Evolutionary conservation across 2,329 filamentous ascomycete species (phyloP).

Genomic region (Beauveria brongniartii): DNA sequence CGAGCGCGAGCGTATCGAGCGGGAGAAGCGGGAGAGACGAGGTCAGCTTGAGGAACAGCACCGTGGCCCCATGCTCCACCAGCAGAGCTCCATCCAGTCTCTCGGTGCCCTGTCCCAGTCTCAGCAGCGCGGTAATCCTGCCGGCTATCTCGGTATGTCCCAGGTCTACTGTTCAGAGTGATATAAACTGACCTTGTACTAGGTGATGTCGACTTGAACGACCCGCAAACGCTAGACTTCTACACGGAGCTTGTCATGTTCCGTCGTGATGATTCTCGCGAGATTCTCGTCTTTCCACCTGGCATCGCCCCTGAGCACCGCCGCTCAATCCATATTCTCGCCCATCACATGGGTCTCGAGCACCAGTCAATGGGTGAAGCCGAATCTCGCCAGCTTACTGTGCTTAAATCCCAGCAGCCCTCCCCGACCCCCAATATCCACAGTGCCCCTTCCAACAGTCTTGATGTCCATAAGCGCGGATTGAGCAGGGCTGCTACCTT

Average conservation of each 20-base stretch:
- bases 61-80: constrained; percentile 67
- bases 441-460: constrained; percentile 52
- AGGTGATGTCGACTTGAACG: constrained; percentile 80
- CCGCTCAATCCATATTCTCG: constrained; percentile 84
- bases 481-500: constrained; percentile 94
- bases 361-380: constrained; percentile 86
- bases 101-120: constrained; percentile 58
- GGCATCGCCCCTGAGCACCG: constrained; percentile 76
- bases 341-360: constrained; percentile 88
- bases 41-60: constrained; percentile 97
- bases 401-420: constrained; percentile 60
- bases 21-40: constrained; percentile 91
- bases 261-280: constrained; percentile 68
- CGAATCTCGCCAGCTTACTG: constrained; percentile 82
- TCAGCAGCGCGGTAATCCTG: constrained; percentile 35
- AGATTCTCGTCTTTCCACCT: constrained; percentile 76
- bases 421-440: constrained; percentile 48
- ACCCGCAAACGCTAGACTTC: constrained; percentile 76
- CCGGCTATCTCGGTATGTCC: constrained; percentile 36
- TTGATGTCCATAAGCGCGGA: constrained; percentile 72
- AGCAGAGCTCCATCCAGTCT: constrained; percentile 80
- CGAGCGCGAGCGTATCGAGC: constrained; percentile 90
- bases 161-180: constrained; percentile 4
- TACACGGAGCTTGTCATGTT: constrained; percentile 89
- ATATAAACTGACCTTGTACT: neutral